A percentile compares a stretch with the other conserved stretches of the same genome.
Conservation (phyloP, 768 basidiomycete species). For the Tylopilus cervinicoccineus region DNA sequence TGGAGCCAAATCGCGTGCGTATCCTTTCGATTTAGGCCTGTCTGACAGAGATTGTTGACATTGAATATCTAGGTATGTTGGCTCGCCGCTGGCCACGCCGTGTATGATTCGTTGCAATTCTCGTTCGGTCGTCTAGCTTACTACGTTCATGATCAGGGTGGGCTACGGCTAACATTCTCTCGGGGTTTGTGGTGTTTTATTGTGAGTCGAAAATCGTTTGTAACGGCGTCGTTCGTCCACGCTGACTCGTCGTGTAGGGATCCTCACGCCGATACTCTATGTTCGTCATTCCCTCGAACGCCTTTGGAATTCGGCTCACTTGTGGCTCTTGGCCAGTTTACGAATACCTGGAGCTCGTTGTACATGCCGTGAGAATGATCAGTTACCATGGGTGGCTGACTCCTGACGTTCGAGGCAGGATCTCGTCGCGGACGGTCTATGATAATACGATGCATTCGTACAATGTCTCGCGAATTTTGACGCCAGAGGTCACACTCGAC, state of each 20-base stretch:
- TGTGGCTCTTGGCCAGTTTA: conserved; percentile 37
- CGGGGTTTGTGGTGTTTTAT: conserved; percentile 69
- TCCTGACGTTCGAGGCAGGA: conserved; percentile 27
- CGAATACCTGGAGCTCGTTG: conserved; percentile 56
- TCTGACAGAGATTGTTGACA: not conserved
- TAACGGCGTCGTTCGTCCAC: not conserved
- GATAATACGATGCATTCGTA: conserved; percentile 57
- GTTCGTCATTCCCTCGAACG: conserved; percentile 51
- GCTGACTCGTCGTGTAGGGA: conserved; percentile 19
- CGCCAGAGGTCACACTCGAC: conserved; percentile 49
- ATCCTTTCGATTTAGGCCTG: conserved; percentile 4
- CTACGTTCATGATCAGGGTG: conserved; percentile 43
- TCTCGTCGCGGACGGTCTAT: conserved; percentile 59
- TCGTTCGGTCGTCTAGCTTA: not conserved
- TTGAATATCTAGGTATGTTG: conserved; percentile 20
- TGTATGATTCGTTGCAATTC: conserved; percentile 28
- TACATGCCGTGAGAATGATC: conserved; percentile 51
- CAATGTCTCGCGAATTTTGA: conserved; percentile 56
- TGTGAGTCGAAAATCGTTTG: conserved; percentile 34
- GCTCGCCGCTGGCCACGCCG: conserved; percentile 64
- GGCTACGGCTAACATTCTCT: conserved; percentile 70
- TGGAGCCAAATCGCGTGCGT: conserved; percentile 62
- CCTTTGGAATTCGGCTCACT: not conserved
- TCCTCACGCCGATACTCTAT: conserved; percentile 34
- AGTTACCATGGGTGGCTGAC: not conserved